Conservation (phyloP, 2,329 filamentous ascomycete genomes). For the Pyrenochaeta sp. region DNA sequence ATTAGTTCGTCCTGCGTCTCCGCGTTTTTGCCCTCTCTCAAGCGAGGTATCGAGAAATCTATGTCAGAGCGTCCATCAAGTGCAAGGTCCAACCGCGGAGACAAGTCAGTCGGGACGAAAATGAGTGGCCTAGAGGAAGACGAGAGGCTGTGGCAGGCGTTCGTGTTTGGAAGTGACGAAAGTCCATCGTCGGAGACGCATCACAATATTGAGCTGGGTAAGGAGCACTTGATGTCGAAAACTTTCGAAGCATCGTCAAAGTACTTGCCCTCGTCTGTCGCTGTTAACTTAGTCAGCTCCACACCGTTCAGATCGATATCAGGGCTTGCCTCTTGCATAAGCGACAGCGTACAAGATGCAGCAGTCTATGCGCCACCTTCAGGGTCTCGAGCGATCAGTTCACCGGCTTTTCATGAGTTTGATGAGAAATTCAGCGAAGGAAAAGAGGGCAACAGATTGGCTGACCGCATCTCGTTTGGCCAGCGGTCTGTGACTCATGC, state of each 20-base stretch:
- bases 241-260: constrained; percentile 18
- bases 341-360: constrained; percentile 33
- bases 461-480: constrained; percentile 22
- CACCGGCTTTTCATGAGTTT: constrained; percentile 20
- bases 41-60: constrained; percentile 10
- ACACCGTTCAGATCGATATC: constrained; percentile 26
- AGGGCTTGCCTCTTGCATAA: constrained; percentile 26
- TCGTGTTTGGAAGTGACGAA: constrained; percentile 39
- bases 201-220: constrained; percentile 1
- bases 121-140: constrained; percentile 16
- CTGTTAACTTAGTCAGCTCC: constrained; percentile 30
- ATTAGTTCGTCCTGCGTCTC: constrained; percentile 26
- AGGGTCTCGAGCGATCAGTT: constrained; percentile 26
- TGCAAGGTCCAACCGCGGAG: background rate
- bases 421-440: constrained; percentile 15
- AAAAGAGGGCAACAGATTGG: constrained; percentile 12
- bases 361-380: constrained; percentile 22
- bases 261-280: constrained; percentile 23
- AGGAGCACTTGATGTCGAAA: constrained; percentile 7
- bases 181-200: constrained; percentile 9
- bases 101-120: constrained; percentile 1
- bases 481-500: constrained; percentile 32
- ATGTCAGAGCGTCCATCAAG: background rate
- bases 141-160: constrained; percentile 44
- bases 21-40: constrained; percentile 37